These are phyloP conservation scores for Hypholoma sublateritium DNA, from an alignment of 768 basidiomycete species.

Conservation along the genomic window DNA sequence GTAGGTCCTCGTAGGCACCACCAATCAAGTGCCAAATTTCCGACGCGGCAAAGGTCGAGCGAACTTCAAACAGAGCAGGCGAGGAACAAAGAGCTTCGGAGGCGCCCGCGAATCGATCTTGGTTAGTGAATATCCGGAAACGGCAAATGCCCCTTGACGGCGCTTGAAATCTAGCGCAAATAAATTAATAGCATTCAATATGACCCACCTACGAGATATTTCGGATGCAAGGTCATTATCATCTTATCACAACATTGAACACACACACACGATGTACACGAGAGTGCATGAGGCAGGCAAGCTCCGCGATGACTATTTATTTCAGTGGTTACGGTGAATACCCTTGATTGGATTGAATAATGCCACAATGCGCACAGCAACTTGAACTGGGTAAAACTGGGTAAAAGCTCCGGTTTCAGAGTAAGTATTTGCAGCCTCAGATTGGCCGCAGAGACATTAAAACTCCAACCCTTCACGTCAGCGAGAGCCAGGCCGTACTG, in stretches of 20 bases:
- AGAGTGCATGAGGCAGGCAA: conserved; percentile 1
- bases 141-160: background rate
- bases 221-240: conserved; percentile 9
- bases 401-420: too few species aligned
- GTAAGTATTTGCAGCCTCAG: too few species aligned
- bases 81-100: background rate
- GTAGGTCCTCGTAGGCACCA: background rate
- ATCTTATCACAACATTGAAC: background rate
- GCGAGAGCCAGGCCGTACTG: conserved; percentile 5
- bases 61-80: too few species aligned
- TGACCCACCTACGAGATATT: conserved; percentile 1
- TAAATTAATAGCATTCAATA: background rate
- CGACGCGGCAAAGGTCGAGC: background rate
- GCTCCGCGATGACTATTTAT: conserved; percentile 6
- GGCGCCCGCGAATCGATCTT: background rate
- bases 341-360: background rate
- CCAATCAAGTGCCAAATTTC: background rate
- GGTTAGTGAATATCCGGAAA: background rate
- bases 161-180: background rate
- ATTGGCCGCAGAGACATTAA: too few species aligned
- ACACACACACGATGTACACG: conserved; percentile 7
- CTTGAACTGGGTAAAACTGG: too few species aligned
- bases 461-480: background rate
- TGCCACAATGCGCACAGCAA: background rate
- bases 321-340: conserved; percentile 3